Percentiles rank a stretch among this genome's conserved stretches.
Evolutionary conservation across 2,329 filamentous ascomycete genomes (phyloP).

Genomic region (Thielaviopsis populi): DNA sequence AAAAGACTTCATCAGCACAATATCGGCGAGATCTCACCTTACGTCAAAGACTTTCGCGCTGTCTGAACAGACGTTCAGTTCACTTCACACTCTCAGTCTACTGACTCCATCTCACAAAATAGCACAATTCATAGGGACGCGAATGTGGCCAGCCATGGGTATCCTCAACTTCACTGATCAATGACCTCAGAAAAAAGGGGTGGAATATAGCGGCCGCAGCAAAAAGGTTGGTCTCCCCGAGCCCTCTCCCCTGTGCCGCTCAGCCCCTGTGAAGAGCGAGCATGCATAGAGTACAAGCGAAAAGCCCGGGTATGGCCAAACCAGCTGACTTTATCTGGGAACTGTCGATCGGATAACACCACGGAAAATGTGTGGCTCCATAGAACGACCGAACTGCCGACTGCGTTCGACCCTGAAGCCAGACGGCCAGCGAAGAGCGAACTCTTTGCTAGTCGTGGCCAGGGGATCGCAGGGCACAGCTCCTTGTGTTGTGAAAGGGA

Average conservation of each 20-base stretch:
- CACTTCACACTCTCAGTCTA: too few species aligned
- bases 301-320: neutral
- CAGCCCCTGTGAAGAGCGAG: neutral
- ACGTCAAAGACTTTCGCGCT: too few species aligned
- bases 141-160: constrained; percentile 49
- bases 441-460: constrained; percentile 24
- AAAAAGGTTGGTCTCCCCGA: neutral
- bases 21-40: too few species aligned
- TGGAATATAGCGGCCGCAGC: constrained; percentile 69
- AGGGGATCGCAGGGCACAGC: constrained; percentile 77
- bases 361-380: constrained; percentile 58
- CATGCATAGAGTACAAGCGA: neutral
- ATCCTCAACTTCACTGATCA: constrained; percentile 77
- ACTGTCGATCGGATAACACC: constrained; percentile 93
- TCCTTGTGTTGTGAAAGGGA: constrained; percentile 42
- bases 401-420: constrained; percentile 49
- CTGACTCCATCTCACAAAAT: neutral
- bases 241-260: neutral
- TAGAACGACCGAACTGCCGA: constrained; percentile 65
- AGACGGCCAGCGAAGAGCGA: constrained; percentile 21
- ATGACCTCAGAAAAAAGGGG: constrained; percentile 79
- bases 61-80: too few species aligned
- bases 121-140: neutral
- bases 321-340: constrained; percentile 46
- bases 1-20: too few species aligned